A percentile compares a stretch with the other conserved stretches of the same genome.
Evolutionary conservation across 805 yeast species (phyloP).

Genomic region (Lachancea sp.): DNA sequence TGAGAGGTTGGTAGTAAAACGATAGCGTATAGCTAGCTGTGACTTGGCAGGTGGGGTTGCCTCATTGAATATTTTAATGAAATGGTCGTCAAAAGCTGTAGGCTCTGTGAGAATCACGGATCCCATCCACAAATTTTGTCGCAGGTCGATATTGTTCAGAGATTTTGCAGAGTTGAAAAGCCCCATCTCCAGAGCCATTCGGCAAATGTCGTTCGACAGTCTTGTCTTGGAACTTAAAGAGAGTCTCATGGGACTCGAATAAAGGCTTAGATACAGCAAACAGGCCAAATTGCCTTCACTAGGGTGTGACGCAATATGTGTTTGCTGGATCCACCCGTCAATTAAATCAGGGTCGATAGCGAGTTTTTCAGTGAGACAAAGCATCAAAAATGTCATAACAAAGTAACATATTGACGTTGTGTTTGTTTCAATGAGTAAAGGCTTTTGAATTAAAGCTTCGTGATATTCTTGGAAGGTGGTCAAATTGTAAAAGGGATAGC

Average conservation of each 20-base stretch:
- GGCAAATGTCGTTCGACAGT: conserved; percentile 1
- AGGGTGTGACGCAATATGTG: neutral
- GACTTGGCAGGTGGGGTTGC: neutral
- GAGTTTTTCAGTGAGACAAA: conserved; percentile 3
- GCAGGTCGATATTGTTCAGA: neutral
- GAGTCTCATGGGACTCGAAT: neutral
- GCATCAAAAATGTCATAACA: neutral
- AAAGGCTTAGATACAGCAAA: conserved; percentile 5
- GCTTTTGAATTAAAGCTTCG: neutral
- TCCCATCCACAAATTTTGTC: conserved; percentile 6
- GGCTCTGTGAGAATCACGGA: conserved; percentile 4
- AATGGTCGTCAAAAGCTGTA: neutral
- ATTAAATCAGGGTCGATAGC: neutral
- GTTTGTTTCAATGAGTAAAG: neutral
- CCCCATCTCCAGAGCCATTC: conserved; percentile 6
- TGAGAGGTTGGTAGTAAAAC: neutral
- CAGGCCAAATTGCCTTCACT: conserved; percentile 6
- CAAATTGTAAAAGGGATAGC: conserved; percentile 3
- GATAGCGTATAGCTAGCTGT: neutral
- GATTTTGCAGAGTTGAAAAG: neutral
- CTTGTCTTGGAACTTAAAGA: neutral
- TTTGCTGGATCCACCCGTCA: neutral
- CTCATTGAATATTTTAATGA: neutral
- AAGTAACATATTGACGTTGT: neutral
- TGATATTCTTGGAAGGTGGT: neutral